Base-by-base conservation (phyloP, 176 grass and related monocot genomes). In the Rhipidocladum racemiflorum region DNA sequence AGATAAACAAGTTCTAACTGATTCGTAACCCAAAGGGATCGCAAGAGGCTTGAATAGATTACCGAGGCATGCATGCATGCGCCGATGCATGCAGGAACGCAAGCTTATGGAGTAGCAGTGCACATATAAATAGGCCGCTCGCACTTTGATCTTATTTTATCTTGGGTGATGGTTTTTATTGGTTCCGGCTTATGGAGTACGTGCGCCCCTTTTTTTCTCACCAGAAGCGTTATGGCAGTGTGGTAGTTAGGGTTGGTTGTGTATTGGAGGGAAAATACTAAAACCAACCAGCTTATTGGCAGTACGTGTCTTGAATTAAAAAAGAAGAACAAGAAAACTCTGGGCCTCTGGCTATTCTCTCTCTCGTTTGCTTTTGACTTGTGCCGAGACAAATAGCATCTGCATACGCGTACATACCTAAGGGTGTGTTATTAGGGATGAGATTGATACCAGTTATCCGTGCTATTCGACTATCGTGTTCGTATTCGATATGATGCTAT, bases 221-320 rank as follows among this genome's bases (percentile, higher is more conserved):
- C 89, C 89, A 84, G 85, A 92, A 92, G 79, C 78, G 73, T 81
- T 68, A 72, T 46, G 66, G 45, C 75, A 83, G 78, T 89, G 86
- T 89, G 91, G 88, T 91, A 72, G 92, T 87, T 94, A 86, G 89
- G 86, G 89, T 89, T 91, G 79, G 88, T 93, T 90, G 80, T 61
- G 75, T 87, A 17, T 75, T 60, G 84, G 88, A 90, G 82, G 81
- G 87, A 89, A 84, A 84, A 76, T 69, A 68, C 53, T 15, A 48
- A 1, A 35, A 43, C 81, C 76, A 85, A 85, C 76, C n/a, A n/a
- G n/a, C n/a, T n/a, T n/a, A n/a, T n/a, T n/a, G 76, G 82, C 61
- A 70, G 61, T 61, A 42, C 28, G n/a, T 60, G 32, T 42, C 36
- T 34, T n/a, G 27, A 57, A 59, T 78, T 43, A n/a, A 71, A 81